Conservation (phyloP, 805 yeast species). For the Barnettozyma siamensis region DNA sequence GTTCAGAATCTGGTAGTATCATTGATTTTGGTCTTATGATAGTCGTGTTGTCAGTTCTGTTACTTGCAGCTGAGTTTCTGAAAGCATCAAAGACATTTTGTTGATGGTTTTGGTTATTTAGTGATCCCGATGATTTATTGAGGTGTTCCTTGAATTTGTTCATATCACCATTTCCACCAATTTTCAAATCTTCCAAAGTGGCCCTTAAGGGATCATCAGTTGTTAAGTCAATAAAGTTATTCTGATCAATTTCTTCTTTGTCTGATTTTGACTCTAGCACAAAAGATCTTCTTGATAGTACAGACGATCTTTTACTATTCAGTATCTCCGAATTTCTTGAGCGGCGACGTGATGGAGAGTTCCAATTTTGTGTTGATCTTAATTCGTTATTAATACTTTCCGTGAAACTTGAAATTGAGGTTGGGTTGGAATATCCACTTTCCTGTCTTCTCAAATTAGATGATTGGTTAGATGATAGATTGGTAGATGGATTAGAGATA, state of each 20-base stretch:
- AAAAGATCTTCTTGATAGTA: constrained; percentile 21
- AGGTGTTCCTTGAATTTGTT: constrained; percentile 30
- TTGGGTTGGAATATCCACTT: constrained; percentile 25
- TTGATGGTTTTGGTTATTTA: constrained; percentile 17
- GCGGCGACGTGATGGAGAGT: constrained; percentile 26
- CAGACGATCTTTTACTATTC: constrained; percentile 13
- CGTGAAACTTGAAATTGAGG: constrained; percentile 24
- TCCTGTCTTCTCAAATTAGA: constrained; percentile 19
- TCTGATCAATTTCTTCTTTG: background rate
- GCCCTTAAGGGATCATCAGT: constrained; percentile 46
- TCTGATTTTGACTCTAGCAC: constrained; percentile 13
- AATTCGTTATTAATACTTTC: constrained; percentile 20
- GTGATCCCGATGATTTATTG: constrained; percentile 5
- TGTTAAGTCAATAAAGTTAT: constrained; percentile 11
- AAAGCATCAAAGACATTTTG: constrained; percentile 4
- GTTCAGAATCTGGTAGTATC: constrained; percentile 13
- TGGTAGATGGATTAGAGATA: constrained; percentile 23
- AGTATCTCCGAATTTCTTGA: constrained; percentile 19
- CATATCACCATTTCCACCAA: constrained; percentile 39
- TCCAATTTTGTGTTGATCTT: constrained; percentile 25
- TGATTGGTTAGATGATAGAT: constrained; percentile 13
- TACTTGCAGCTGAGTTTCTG: constrained; percentile 15
- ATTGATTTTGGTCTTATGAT: constrained; percentile 25
- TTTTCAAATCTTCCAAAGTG: constrained; percentile 40
- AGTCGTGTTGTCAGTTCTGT: constrained; percentile 18